Base-by-base conservation (phyloP, 352 stramenopile species). In the Phytophthora nicotianae region DNA sequence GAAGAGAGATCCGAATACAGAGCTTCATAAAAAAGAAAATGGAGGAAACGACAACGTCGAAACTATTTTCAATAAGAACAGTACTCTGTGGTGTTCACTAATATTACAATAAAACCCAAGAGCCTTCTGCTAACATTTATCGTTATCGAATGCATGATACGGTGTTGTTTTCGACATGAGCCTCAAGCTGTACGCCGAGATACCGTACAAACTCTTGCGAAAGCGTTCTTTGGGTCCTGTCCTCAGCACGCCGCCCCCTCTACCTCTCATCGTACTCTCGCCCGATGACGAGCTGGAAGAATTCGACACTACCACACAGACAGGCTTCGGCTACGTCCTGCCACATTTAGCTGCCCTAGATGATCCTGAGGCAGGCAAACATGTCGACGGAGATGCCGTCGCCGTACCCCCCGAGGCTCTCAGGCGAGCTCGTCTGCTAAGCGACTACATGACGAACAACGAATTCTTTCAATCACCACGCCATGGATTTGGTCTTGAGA, bases 391-490 rank as follows among this genome's bases (percentile, higher is more conserved):
- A 46, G 54, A 41, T 4, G 41, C 57, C 8, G 51, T 50, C n/a
- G 26, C 17, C 16, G 33, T 62, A 5, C 6, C 51, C 3, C 43
- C 52, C 4, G 54, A 67, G 17, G 60, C 19, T 33, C 59, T 56
- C 16, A 57, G 52, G 11, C 61, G 75, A 9, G 80, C 79, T 35
- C 74, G 68, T 14, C 38, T 81, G 26, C 57, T 91, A 8, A 79
- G 78, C 56, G 79, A 87, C 52, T 91, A 89, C 70, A 91, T 89
- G 82, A 68, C 62, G 4, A 81, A 87, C 35, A 91, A 91, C 46
- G 82, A 91, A 46, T 64, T 53, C 10, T 83, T 83, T 56, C 81
- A 90, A 47, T 75, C 76, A 8, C 68, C 65, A 13, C 81, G 77
- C n/a, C 77, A 87, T 43, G 65, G 73, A 8, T 89, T 90, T 45